Evolutionary conservation across 2,329 filamentous ascomycete genomes (phyloP), one percentile per base, ranked within the genome.

Genomic region (Pseudovirgaria hyperparasitica): DNA sequence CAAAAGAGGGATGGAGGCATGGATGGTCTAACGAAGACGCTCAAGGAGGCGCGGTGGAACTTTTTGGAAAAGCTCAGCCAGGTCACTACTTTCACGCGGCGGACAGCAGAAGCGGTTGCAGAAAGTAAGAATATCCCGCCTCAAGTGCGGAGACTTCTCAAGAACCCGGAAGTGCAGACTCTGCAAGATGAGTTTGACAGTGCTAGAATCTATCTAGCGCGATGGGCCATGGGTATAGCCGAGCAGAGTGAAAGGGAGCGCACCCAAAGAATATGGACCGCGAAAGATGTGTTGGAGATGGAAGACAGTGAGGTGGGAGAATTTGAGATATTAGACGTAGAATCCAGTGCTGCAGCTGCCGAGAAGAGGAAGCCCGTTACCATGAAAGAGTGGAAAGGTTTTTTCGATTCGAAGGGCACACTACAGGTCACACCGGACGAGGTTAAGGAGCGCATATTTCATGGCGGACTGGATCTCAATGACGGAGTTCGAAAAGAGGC

Each of bases 161-260:
- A 74, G 46, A 94, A 92, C 38, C 86, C 86, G 0, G 86, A 98
- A 46, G 85, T 98, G 0, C 86, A 94, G 58, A 94, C 82, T 0
- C 54, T 98, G 13, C 86, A 94, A 48, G 86, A 96, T 33, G 92
- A 98, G 48, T 98, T 94, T 42, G 92, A 98, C 60, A 93, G 85
- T 43, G 90, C 92, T 4, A 72, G 90, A 37, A 67, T 98, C 33
- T 98, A 98, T 48, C 66, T 98, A 20, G 90, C 90, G 13, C 70
- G 90, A 36, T 98, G 90, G 90, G 90, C 90, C 3, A 96, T 98
- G 90, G 85, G 85, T 6, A 93, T 98, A 37, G 86, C 90, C 0
- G 92, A 98, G 52, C 90, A 98, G 58, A 87, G 86, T 43, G 90
- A 98, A 46, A 68, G 75, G 20, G 90, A 98, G 42, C 66, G 78